A percentile compares a stretch with the other conserved stretches of the same genome.
These are phyloP conservation scores for barrel medic (Medicago truncatula) DNA, from an alignment of 306 rosid genomes.

Conservation along the genomic window DNA sequence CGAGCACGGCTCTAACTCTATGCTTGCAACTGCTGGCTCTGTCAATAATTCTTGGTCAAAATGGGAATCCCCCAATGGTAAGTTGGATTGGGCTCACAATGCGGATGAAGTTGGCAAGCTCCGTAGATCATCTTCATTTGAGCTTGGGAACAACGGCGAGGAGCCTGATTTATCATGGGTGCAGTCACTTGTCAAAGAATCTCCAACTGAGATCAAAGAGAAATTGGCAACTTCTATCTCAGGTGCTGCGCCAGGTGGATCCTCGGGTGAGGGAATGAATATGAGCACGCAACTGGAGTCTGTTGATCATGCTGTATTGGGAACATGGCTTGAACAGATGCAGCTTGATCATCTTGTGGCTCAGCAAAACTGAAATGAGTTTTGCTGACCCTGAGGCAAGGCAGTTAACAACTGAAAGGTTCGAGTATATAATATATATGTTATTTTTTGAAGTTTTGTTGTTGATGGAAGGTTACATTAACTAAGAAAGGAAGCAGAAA, in stretches of 20 bases:
- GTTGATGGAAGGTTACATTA: constrained; percentile 41
- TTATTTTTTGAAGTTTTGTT: constrained; percentile 46
- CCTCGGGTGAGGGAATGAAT: constrained; percentile 56
- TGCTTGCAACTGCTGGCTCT: constrained; percentile 44
- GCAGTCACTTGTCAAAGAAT: constrained; percentile 92
- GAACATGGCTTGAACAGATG: constrained; percentile 52
- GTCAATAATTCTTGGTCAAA: constrained; percentile 74
- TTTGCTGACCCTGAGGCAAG: constrained; percentile 44
- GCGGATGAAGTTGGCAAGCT: constrained; percentile 75
- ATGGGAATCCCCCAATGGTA: constrained; percentile 86
- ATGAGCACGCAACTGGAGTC: constrained; percentile 54
- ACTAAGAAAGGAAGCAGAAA: constrained; percentile 45
- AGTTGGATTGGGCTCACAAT: constrained; percentile 77
- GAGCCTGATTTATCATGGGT: constrained; percentile 98
- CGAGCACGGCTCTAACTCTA: constrained; percentile 77
- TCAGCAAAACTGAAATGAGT: constrained; percentile 50
- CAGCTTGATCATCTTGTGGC: constrained; percentile 53
- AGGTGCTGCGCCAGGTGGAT: constrained; percentile 45
- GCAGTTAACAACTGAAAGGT: constrained; percentile 43
- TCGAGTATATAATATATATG: constrained; percentile 45
- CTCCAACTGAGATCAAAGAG: constrained; percentile 82
- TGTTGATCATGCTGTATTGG: constrained; percentile 48
- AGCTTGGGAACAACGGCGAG: constrained; percentile 86
- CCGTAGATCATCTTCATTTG: constrained; percentile 84
- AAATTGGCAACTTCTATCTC: constrained; percentile 51